Evolutionary conservation across 73 alveolate species (phyloP).

Genomic region (Paramecium pentaurelia): DNA sequence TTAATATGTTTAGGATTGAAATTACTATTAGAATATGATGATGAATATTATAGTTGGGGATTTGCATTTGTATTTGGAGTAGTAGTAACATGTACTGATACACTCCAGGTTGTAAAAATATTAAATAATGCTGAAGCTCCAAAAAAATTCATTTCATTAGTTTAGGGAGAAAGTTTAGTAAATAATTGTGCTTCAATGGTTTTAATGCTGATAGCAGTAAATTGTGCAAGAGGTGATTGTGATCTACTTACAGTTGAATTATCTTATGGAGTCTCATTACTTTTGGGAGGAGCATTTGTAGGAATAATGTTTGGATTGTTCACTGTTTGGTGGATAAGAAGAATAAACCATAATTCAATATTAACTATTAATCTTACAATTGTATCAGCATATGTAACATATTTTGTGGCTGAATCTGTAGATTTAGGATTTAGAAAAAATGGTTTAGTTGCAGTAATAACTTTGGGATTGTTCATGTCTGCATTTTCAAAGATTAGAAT

Average conservation of each 20-base stretch:
- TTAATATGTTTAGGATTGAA: conserved; percentile 47
- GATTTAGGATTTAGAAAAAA: conserved; percentile 48
- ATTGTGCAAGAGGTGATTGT: conserved; percentile 44
- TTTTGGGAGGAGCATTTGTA: conserved; percentile 65
- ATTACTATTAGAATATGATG: conserved; percentile 57
- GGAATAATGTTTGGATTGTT: conserved; percentile 67
- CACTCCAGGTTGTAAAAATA: conserved; percentile 71
- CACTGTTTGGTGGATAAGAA: conserved; percentile 65
- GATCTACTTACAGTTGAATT: conserved; percentile 1
- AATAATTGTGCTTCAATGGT: conserved; percentile 76
- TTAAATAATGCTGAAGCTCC: conserved; percentile 73
- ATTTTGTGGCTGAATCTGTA: conserved; percentile 65
- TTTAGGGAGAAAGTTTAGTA: conserved; percentile 73
- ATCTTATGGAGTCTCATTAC: neutral
- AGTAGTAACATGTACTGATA: conserved; percentile 74
- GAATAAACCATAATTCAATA: conserved; percentile 68
- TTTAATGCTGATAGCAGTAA: conserved; percentile 59
- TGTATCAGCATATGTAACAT: conserved; percentile 66
- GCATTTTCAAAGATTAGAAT: conserved; percentile 65
- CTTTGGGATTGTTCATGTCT: conserved; percentile 73
- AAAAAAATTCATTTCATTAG: conserved; percentile 63
- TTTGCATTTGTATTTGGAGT: conserved; percentile 75
- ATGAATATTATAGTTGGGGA: conserved; percentile 67
- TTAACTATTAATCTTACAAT: conserved; percentile 69
- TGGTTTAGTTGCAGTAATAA: conserved; percentile 71